Conservation (phyloP, 371 early-diverging fungal genomes). For the Rhizopus delemar region DNA sequence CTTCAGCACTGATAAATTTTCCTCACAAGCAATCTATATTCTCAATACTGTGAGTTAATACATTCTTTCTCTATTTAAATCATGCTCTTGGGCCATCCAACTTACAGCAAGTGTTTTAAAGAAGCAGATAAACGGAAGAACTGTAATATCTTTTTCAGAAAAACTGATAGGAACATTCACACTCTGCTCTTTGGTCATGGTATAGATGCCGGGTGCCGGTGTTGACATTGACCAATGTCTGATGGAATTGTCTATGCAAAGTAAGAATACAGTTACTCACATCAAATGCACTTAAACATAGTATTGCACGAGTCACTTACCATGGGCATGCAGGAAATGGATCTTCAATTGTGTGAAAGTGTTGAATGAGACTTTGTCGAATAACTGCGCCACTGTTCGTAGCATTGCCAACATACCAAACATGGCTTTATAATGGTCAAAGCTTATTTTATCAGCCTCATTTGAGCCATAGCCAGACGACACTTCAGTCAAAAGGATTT, state of each 20-base stretch:
- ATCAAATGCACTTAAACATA: conserved; percentile 19
- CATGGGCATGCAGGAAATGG: conserved; percentile 32
- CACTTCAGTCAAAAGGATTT: conserved; percentile 26
- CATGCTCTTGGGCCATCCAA: conserved; percentile 27
- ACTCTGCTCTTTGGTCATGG: conserved; percentile 36
- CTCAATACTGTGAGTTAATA: conserved; percentile 28
- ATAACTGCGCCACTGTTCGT: conserved; percentile 28
- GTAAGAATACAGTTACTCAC: conserved; percentile 24
- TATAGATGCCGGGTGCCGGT: conserved; percentile 27
- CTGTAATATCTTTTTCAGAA: conserved; percentile 27
- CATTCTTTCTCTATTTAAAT: conserved; percentile 24
- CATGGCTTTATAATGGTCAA: conserved; percentile 33
- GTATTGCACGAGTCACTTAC: conserved; percentile 29
- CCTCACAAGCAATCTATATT: conserved; percentile 31
- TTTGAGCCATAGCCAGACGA: conserved; percentile 25
- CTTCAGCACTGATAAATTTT: conserved; percentile 27
- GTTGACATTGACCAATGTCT: conserved; percentile 38
- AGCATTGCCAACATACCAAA: conserved; percentile 35
- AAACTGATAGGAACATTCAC: conserved; percentile 26
- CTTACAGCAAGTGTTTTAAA: conserved; percentile 38
- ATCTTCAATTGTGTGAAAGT: conserved; percentile 27
- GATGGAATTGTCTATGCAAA: conserved; percentile 25
- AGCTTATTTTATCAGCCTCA: conserved; percentile 20
- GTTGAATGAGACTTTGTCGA: conserved; percentile 27
- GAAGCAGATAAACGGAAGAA: conserved; percentile 30